These are phyloP conservation scores for Cystobasidium slooffiae DNA, from an alignment of 1,284 basidiomycete genomes.

Conservation along the genomic window DNA sequence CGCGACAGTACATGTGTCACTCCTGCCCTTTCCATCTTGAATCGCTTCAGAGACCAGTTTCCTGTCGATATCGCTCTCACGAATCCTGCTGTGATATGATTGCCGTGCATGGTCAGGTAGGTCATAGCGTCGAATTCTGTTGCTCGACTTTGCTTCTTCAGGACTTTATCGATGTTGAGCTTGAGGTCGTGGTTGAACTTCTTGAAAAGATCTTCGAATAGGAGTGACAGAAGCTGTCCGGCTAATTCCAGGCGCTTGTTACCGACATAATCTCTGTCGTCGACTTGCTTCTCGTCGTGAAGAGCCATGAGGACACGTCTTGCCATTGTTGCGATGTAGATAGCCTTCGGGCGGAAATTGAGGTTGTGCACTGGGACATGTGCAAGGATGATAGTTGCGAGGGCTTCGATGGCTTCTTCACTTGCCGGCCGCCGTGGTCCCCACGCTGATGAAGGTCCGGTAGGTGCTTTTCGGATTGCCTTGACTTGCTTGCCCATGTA, in stretches of 20 bases:
- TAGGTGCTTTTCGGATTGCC: slow-evolving; percentile 74
- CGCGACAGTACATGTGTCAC: slow-evolving; percentile 97
- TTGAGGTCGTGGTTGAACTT: slow-evolving; percentile 98
- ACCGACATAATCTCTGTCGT: slow-evolving; percentile 98
- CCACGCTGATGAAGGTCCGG: slow-evolving; percentile 52
- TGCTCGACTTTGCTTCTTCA: slow-evolving; percentile 95
- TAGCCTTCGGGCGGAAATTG: slow-evolving; percentile 92
- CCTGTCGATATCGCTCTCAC: slow-evolving; percentile 98
- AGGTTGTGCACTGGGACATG: slow-evolving; percentile 91
- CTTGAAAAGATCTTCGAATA: slow-evolving; percentile 99
- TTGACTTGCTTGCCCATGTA: slow-evolving; percentile 94
- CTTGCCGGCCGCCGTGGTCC: slow-evolving; percentile 76
- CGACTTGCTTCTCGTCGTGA: slow-evolving; percentile 94
- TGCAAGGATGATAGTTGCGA: slow-evolving; percentile 95
- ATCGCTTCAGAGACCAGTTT: slow-evolving; percentile 98
- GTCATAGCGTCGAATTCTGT: slow-evolving; percentile 95
- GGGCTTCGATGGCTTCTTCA: slow-evolving; percentile 94
- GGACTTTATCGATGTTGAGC: slow-evolving; percentile 93
- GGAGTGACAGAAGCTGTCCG: slow-evolving; percentile 89
- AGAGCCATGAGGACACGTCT: slow-evolving; percentile 94
- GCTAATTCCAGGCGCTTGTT: slow-evolving; percentile 99
- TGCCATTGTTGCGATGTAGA: slow-evolving; percentile 98
- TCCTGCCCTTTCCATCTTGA: slow-evolving; percentile 99
- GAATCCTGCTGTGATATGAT: slow-evolving; percentile 94
- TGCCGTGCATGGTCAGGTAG: slow-evolving; percentile 80